Conservation (phyloP, 805 yeast genomes). For the Ogataea pilisensis region DNA sequence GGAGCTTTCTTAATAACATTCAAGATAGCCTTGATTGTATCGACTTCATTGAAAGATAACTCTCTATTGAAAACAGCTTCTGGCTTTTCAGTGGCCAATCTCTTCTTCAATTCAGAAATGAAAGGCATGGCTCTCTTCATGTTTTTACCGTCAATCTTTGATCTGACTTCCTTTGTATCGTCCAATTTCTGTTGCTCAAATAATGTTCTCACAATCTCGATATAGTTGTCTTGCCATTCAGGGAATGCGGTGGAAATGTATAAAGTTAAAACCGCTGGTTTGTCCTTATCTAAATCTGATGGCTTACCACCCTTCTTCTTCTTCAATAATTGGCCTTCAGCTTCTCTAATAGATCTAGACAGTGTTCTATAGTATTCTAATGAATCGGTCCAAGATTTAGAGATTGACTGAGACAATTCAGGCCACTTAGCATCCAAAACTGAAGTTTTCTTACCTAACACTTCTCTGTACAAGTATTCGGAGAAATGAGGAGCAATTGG, state of each 20-base stretch:
- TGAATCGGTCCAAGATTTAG: slow-evolving; percentile 57
- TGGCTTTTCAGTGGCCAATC: slow-evolving; percentile 67
- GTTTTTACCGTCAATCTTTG: slow-evolving; percentile 70
- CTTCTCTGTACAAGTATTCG: slow-evolving; percentile 83
- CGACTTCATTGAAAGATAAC: slow-evolving; percentile 75
- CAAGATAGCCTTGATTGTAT: slow-evolving; percentile 52
- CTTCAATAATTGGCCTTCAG: slow-evolving; percentile 81
- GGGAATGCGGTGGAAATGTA: slow-evolving; percentile 77
- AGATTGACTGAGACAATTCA: slow-evolving; percentile 61
- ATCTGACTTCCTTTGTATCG: slow-evolving; percentile 61
- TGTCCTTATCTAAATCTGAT: slow-evolving; percentile 66
- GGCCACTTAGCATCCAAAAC: slow-evolving; percentile 80
- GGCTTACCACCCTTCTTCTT: slow-evolving; percentile 83
- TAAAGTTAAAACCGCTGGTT: slow-evolving; percentile 70
- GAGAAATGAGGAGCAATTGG: slow-evolving; percentile 97
- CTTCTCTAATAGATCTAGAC: slow-evolving; percentile 84
- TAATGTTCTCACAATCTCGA: slow-evolving; percentile 68
- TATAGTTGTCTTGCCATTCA: slow-evolving; percentile 60
- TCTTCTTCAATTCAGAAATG: slow-evolving; percentile 78
- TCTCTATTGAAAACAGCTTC: slow-evolving; percentile 85
- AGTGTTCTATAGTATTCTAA: slow-evolving; percentile 75
- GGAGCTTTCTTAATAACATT: slow-evolving; percentile 61
- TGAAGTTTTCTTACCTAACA: slow-evolving; percentile 60
- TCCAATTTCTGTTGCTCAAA: slow-evolving; percentile 60
- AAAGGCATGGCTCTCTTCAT: slow-evolving; percentile 99